These are phyloP conservation scores for Podila clonocystis DNA, from an alignment of 192 early-diverging fungal species.

Conservation along the genomic window DNA sequence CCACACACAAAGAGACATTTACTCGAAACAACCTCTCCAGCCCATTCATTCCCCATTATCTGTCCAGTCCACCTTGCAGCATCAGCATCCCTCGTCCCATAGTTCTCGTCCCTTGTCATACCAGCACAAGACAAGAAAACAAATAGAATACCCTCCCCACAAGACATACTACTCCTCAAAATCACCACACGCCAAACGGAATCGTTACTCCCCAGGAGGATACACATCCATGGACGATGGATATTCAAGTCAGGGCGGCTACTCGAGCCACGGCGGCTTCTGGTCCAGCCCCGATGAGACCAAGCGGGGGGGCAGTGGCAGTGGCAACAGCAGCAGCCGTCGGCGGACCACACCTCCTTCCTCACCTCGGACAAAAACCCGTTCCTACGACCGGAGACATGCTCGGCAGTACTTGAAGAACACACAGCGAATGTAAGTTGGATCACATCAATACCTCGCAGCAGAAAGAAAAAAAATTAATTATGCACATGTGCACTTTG, in stretches of 20 bases:
- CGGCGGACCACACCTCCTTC: constrained; percentile 33
- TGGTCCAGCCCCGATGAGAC: constrained; percentile 42
- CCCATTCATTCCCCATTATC: neutral
- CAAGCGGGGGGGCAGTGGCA: constrained; percentile 20
- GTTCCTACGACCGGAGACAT: constrained; percentile 44
- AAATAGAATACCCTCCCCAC: neutral
- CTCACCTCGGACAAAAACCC: constrained; percentile 28
- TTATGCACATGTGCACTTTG: too few relatives aligned
- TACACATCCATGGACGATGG: constrained; percentile 50
- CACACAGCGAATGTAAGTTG: constrained; percentile 37
- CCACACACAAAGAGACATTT: neutral
- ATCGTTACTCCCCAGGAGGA: constrained; percentile 3
- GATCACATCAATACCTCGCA: neutral
- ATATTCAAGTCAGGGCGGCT: constrained; percentile 48
- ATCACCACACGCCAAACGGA: neutral
- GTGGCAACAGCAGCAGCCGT: constrained; percentile 17
- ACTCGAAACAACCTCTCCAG: neutral
- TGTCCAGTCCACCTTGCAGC: neutral
- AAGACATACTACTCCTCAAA: neutral
- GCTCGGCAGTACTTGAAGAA: constrained; percentile 50
- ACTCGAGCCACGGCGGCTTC: constrained; percentile 43
- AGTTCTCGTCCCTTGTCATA: neutral
- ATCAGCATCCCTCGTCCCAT: neutral
- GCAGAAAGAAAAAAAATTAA: too few relatives aligned
- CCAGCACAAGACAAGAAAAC: neutral